phyloP scores from a whole-genome alignment of 495 filamentous ascomycete genomes.

The Chaetomium cochliodes region DNA sequence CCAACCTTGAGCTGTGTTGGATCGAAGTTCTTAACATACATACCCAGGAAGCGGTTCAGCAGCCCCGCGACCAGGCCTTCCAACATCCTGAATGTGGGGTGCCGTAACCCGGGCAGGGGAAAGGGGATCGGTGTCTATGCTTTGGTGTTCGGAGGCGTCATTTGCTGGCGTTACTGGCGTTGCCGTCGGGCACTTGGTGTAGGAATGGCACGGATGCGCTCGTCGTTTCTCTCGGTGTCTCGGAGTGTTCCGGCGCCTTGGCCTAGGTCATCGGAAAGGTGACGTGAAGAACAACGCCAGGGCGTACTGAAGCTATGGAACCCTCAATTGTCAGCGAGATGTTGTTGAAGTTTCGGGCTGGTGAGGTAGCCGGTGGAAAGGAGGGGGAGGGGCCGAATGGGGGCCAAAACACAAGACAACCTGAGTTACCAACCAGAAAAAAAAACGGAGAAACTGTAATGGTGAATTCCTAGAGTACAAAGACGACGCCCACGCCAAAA shows the following conservation, averaged over 20 bases:
- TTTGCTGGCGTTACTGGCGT: slow-evolving; percentile 26
- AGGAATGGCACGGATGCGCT: neutral
- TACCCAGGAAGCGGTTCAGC: slow-evolving; percentile 97
- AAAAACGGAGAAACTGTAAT: neutral
- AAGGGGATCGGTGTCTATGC: slow-evolving; percentile 31
- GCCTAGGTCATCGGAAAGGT: neutral
- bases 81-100: slow-evolving; percentile 51
- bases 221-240: neutral
- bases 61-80: slow-evolving; percentile 77
- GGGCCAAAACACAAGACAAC: neutral
- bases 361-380: no score
- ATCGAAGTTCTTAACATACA: slow-evolving; percentile 99
- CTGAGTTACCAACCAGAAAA: neutral
- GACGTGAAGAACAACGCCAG: neutral
- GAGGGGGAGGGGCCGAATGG: neutral
- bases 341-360: neutral
- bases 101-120: slow-evolving; percentile 57
- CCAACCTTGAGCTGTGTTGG: slow-evolving; percentile 93
- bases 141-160: slow-evolving; percentile 30
- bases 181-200: neutral
- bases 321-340: neutral
- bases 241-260: neutral
- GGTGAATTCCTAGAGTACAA: neutral
- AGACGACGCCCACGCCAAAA: neutral
- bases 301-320: neutral